Percentiles rank a stretch among this genome's conserved stretches.
Conservation (phyloP, 2,329 filamentous ascomycete genomes). For the Diplodia intermedia region DNA sequence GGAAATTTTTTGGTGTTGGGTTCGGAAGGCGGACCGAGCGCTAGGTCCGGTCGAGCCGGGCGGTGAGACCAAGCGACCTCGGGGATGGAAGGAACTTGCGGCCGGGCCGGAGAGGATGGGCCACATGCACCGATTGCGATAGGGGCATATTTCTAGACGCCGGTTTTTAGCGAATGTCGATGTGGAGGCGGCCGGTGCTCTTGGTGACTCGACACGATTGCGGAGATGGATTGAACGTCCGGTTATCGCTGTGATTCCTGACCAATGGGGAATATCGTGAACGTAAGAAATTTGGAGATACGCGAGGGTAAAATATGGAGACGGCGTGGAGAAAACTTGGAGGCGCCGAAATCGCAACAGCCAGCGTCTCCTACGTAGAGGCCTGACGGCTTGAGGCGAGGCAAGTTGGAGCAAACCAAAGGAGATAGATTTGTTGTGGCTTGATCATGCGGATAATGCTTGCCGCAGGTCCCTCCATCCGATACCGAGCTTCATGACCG, state of each 20-base stretch:
- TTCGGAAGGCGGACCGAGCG: neutral
- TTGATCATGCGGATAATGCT: neutral
- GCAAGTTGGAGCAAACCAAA: neutral
- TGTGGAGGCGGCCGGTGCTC: constrained; percentile 14
- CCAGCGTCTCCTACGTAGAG: neutral
- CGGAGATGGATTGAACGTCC: constrained; percentile 4
- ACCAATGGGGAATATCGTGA: constrained; percentile 13
- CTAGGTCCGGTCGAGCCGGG: neutral
- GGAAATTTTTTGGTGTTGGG: constrained; percentile 1
- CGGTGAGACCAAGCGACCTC: neutral
- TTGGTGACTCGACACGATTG: constrained; percentile 7
- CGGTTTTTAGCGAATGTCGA: neutral
- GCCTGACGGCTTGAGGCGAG: neutral
- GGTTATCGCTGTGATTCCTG: neutral
- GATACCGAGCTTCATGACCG: neutral
- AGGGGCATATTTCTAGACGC: neutral
- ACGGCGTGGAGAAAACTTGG: neutral
- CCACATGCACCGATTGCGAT: neutral
- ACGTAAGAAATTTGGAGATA: constrained; percentile 15
- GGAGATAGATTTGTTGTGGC: neutral
- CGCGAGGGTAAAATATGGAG: neutral
- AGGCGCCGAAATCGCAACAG: neutral
- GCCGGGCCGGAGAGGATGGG: neutral
- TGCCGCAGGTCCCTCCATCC: neutral
- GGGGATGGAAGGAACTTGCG: neutral